Conservation (phyloP, 139 green algal species). For the Limnomonas spitsbergensis region DNA sequence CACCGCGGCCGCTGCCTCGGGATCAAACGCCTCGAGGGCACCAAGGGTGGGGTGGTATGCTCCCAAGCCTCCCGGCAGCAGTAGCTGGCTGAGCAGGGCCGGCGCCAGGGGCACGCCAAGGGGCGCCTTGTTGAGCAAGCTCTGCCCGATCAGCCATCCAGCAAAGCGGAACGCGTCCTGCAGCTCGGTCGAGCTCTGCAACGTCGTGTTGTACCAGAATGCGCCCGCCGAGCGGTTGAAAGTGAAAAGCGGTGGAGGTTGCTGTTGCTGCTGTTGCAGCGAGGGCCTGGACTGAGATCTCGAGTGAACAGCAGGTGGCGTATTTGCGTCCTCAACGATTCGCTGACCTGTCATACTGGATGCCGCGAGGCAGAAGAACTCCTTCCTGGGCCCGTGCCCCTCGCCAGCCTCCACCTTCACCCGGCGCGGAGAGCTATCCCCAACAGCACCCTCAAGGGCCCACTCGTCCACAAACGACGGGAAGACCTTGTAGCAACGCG, state of each 20-base stretch:
- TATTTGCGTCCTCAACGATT: neutral
- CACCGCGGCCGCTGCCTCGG: constrained; percentile 32
- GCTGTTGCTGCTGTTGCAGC: too few species aligned
- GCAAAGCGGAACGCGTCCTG: constrained; percentile 14
- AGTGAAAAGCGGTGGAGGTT: too few species aligned
- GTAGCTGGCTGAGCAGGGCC: constrained; percentile 43
- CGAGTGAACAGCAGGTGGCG: neutral
- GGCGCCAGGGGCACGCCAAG: constrained; percentile 41
- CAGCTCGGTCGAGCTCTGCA: constrained; percentile 9
- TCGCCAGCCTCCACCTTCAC: constrained; percentile 49
- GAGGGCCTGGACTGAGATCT: neutral
- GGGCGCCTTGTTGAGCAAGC: constrained; percentile 39
- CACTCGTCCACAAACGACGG: constrained; percentile 43
- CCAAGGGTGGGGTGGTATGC: constrained; percentile 37
- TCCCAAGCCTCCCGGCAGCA: neutral
- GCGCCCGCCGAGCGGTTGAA: constrained; percentile 35
- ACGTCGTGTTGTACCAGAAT: constrained; percentile 54
- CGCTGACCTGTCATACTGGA: constrained; percentile 18
- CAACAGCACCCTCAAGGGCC: neutral
- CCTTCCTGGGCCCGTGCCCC: constrained; percentile 61
- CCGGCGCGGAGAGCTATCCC: neutral
- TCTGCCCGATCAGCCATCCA: constrained; percentile 57
- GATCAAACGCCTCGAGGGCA: constrained; percentile 47
- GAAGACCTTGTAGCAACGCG: constrained; percentile 38
- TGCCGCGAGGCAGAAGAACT: constrained; percentile 51